Conservation (phyloP, 2,329 filamentous ascomycete genomes). For the Colletotrichum sublineola region DNA sequence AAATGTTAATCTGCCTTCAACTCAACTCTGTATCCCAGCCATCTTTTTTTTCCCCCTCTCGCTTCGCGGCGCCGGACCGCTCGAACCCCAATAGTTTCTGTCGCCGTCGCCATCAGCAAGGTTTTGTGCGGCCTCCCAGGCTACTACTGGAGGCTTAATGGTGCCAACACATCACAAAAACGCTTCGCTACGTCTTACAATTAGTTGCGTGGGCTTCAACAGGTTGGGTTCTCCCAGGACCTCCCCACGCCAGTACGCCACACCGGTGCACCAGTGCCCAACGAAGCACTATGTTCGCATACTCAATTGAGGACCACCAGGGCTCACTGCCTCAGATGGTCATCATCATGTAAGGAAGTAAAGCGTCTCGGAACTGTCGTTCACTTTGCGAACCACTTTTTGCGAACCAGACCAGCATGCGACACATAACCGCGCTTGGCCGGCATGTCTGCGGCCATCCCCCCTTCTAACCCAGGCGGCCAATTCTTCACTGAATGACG, state of each 20-base stretch:
- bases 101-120: conserved; percentile 22
- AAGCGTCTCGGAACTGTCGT: background rate
- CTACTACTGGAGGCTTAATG: conserved; percentile 13
- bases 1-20: conserved; percentile 20
- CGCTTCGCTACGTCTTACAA: conserved; percentile 8
- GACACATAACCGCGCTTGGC: conserved; percentile 43
- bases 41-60: conserved; percentile 47
- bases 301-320: background rate
- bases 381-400: background rate
- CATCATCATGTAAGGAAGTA: background rate
- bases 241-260: background rate
- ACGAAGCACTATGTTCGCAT: background rate
- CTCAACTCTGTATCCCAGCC: conserved; percentile 44
- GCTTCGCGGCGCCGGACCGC: background rate
- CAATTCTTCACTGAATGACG: conserved; percentile 2
- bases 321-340: background rate
- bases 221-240: background rate
- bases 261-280: conserved; percentile 7
- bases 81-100: background rate
- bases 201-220: background rate
- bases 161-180: conserved; percentile 43
- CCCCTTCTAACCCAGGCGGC: conserved; percentile 36
- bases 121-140: conserved; percentile 8
- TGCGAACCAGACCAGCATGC: conserved; percentile 1
- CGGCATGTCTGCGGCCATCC: conserved; percentile 47